Base-by-base conservation (phyloP, 805 yeast species). In the Lipomyces orientalis region DNA sequence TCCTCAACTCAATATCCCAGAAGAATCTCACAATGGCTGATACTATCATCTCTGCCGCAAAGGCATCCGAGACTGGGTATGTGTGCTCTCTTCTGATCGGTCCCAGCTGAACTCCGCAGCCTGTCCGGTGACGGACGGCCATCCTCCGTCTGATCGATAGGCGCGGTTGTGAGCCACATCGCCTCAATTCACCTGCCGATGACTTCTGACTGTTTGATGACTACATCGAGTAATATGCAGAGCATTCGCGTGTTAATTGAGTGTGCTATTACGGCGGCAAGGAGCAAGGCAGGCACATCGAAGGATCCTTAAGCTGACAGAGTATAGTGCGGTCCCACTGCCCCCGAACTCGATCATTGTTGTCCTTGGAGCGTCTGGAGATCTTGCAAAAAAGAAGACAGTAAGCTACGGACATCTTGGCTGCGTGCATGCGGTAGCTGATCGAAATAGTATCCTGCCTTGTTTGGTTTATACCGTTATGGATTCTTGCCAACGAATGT, bases 291-390 rank as follows among this genome's bases (percentile, higher is more conserved):
- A n/a, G n/a, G n/a, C 29, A 25, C 29, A 25, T 25, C 29, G 9
- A 25, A 31, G 1, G 34, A 52, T 25, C 34, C 4, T 52, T 25
- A 22, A 6, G 34, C n/a, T 31, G 10, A 25, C 34, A 14, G 31
- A 2, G 34, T 52, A 14, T 31, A 67, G 71, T 22, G 65, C 64
- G 25, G 59, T 56, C 22, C 66, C 71, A 12, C 49, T 69, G 37
- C 72, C 72, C 37, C 86, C 89, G 71, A 81, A 90, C 79, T 88
- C 91, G 8, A 83, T 87, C 55, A 84, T 93, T 74, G 91, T 89
- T 34, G 97, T 93, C 37, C 90, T 93, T 75, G 98, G 98, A 62
- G 98, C 98, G 56, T 90, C 97, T 29, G 98, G 98, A 62, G 97
- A 93, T 79, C 83, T 93, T 72, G 97, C 97, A 64, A 92, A 91